Conservation (phyloP, 371 early-diverging fungal species). For the Batrachochytrium dendrobatidis region DNA sequence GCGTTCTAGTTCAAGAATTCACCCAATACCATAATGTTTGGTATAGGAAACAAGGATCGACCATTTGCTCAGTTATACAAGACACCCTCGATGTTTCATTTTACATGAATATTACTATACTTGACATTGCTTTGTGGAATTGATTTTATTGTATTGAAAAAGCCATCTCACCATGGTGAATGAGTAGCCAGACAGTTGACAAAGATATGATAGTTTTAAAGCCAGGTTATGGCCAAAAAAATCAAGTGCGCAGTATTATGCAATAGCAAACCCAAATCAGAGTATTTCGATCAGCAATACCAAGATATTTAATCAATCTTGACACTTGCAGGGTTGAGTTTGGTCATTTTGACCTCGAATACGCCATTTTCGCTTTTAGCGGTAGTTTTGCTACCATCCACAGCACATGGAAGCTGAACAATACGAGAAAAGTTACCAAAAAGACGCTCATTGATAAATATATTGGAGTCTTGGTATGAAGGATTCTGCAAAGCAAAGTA, state of each 20-base stretch:
- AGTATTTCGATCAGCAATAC: not conserved
- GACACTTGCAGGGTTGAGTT: not conserved
- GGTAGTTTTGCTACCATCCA: not conserved
- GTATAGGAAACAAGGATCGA: no score
- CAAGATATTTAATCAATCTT: not conserved
- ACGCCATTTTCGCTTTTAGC: not conserved
- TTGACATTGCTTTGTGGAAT: no score
- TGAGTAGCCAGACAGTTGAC: not conserved
- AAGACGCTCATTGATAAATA: not conserved
- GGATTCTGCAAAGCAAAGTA: no score
- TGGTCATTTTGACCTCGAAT: not conserved
- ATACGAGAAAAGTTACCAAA: not conserved
- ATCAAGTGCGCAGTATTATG: not conserved
- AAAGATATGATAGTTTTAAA: not conserved
- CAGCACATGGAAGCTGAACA: not conserved
- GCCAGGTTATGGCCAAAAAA: not conserved
- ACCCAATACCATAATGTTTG: no score
- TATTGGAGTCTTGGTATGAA: no score
- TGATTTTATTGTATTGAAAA: no score
- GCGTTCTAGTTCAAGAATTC: no score
- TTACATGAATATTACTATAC: no score
- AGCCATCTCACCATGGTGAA: not conserved
- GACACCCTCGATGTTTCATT: no score
- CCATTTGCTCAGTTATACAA: no score
- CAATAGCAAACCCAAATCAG: not conserved